A percentile compares a stretch with the other conserved stretches of the same genome.
phyloP scores from a whole-genome alignment of 768 basidiomycete genomes.

The Tephrocybe rancida region DNA sequence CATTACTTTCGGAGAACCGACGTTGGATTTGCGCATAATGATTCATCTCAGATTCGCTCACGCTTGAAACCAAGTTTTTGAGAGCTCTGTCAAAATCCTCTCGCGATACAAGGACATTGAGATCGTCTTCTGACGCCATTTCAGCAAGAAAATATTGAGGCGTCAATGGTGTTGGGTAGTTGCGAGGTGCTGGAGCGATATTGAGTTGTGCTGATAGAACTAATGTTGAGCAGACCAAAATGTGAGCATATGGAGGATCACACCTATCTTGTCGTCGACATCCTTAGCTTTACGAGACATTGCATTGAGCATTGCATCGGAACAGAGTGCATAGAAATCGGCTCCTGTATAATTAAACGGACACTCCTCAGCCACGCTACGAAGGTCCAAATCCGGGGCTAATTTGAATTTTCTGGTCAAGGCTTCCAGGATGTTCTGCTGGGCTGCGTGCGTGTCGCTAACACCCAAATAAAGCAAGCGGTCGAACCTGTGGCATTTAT shows the following conservation, averaged over 20 bases:
- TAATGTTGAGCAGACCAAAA: neutral
- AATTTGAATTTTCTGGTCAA: constrained; percentile 92
- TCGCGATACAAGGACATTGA: constrained; percentile 71
- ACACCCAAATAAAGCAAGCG: constrained; percentile 95
- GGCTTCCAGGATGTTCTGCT: constrained; percentile 85
- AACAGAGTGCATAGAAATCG: constrained; percentile 97
- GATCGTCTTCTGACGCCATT: constrained; percentile 69
- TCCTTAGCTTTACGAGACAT: constrained; percentile 87
- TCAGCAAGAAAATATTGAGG: constrained; percentile 91
- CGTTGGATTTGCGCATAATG: constrained; percentile 78
- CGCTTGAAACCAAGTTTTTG: constrained; percentile 71
- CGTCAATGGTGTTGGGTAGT: constrained; percentile 71
- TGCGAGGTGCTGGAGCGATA: constrained; percentile 36
- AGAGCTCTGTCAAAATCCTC: constrained; percentile 82
- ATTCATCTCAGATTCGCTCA: constrained; percentile 83
- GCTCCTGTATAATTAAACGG: constrained; percentile 97
- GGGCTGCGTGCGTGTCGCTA: constrained; percentile 83
- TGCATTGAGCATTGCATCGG: constrained; percentile 94
- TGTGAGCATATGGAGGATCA: constrained; percentile 16
- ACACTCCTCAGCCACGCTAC: constrained; percentile 66
- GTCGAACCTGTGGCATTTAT: constrained; percentile 72
- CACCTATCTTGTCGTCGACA: constrained; percentile 77
- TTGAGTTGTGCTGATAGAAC: constrained; percentile 47
- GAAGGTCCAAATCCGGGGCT: constrained; percentile 65
- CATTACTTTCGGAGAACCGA: constrained; percentile 54